Conservation (phyloP, 2,329 filamentous ascomycete species). For the Fusarium sacchari region DNA sequence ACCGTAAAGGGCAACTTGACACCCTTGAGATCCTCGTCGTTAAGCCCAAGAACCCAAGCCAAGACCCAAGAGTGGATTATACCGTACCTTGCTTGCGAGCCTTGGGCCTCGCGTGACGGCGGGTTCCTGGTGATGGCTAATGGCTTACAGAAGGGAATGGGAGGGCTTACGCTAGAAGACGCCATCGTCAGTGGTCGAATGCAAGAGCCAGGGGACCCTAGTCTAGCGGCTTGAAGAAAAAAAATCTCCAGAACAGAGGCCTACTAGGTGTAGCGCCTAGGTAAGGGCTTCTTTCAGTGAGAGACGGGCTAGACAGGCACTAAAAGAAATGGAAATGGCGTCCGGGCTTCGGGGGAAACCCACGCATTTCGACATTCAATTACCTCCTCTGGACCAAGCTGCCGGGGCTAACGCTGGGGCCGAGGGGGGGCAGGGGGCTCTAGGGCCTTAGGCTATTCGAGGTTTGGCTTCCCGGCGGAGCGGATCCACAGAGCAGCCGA, state of each 20-base stretch:
- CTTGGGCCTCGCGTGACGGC: conserved; percentile 36
- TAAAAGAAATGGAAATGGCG: conserved; percentile 10
- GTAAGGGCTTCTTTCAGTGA: not conserved
- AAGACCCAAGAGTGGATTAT: conserved; percentile 12
- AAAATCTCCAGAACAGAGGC: conserved; percentile 1
- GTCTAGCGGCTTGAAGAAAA: not conserved
- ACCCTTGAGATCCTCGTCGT: conserved; percentile 11
- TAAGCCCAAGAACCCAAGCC: not conserved
- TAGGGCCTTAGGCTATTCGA: conserved; percentile 18
- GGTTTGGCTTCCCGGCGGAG: conserved; percentile 21
- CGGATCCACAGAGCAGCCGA: conserved; percentile 9
- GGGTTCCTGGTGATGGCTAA: conserved; percentile 30
- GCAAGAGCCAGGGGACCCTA: conserved; percentile 11
- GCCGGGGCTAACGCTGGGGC: conserved; percentile 23
- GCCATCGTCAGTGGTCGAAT: conserved; percentile 19
- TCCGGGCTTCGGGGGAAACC: conserved; percentile 34
- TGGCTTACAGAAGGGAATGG: conserved; percentile 19
- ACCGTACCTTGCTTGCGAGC: conserved; percentile 8
- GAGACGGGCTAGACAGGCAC: not conserved
- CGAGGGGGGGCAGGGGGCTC: conserved; percentile 5
- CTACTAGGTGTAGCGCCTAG: too few species aligned
- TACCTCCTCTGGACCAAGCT: conserved; percentile 29
- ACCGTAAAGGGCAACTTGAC: conserved; percentile 11
- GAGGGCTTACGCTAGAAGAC: conserved; percentile 22
- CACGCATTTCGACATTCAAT: conserved; percentile 28